Conservation (phyloP, 2,329 filamentous ascomycete species). For the Bimuria novae-zelandiae region DNA sequence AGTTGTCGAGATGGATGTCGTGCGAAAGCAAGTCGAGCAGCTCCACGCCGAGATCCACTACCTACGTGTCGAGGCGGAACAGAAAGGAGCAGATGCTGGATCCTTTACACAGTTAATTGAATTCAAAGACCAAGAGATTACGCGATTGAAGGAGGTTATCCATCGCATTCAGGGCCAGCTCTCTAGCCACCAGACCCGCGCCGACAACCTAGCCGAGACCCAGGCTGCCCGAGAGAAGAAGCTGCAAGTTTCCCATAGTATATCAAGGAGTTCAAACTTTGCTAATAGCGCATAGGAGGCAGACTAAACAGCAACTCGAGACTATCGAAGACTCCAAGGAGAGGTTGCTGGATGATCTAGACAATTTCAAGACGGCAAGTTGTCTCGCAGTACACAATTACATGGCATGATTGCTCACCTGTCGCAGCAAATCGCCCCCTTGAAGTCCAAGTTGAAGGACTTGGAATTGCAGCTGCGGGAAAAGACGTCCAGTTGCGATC, state of each 20-base stretch:
- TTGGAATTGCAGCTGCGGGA: constrained; percentile 16
- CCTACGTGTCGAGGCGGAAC: constrained; percentile 5
- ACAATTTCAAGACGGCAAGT: neutral
- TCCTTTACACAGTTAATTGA: constrained; percentile 2
- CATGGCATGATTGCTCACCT: neutral
- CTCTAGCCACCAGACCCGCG: constrained; percentile 5
- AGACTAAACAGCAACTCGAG: neutral
- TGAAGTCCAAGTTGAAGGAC: neutral
- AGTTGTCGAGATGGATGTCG: neutral
- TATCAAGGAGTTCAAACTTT: neutral
- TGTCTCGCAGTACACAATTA: constrained; percentile 12
- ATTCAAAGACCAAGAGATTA: constrained; percentile 4
- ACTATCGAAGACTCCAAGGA: constrained; percentile 12
- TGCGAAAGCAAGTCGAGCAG: constrained; percentile 6
- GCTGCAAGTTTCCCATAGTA: neutral
- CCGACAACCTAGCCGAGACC: constrained; percentile 13
- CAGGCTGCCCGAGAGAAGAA: constrained; percentile 17
- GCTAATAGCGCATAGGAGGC: neutral
- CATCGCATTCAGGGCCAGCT: neutral
- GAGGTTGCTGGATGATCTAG: constrained; percentile 16
- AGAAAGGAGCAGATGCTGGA: constrained; percentile 3
- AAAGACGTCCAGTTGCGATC: constrained; percentile 26
- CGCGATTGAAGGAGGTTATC: constrained; percentile 9
- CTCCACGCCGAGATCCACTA: constrained; percentile 13
- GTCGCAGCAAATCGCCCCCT: neutral